Evolutionary conservation across 345 rosid genomes (phyloP).

Genomic region (Citrus australasica): DNA sequence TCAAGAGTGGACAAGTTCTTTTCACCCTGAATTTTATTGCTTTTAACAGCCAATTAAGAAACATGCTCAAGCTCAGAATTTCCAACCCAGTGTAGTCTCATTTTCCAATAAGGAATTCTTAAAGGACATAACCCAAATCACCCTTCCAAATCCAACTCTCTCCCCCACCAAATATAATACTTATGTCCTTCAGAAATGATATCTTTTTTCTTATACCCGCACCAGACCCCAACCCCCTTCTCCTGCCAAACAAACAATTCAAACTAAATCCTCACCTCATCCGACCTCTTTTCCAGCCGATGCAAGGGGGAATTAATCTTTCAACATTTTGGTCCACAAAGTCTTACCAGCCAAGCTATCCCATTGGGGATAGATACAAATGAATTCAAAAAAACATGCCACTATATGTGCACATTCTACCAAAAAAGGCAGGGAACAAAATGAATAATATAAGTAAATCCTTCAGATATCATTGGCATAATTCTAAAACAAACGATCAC

Average conservation of each 20-base stretch:
- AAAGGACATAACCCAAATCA: background rate
- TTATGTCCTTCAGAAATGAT: background rate
- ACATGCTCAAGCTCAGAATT: background rate
- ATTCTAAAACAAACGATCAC: conserved; percentile 15
- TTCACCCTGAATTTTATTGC: background rate
- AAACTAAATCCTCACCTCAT: background rate
- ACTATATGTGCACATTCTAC: background rate
- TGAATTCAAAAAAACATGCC: background rate
- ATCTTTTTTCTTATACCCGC: background rate
- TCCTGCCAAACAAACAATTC: background rate
- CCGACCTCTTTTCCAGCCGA: background rate
- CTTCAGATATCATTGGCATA: conserved; percentile 1
- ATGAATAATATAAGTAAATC: background rate
- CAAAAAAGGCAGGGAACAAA: background rate
- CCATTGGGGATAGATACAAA: background rate
- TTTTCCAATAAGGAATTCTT: background rate
- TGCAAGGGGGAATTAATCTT: background rate
- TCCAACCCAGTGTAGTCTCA: background rate
- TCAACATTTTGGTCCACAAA: background rate
- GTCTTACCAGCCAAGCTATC: background rate
- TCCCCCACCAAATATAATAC: background rate
- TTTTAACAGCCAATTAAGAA: background rate
- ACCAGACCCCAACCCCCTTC: background rate
- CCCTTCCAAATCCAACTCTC: background rate
- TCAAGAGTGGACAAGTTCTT: background rate